Evolutionary conservation across 371 early-diverging fungal genomes (phyloP).

Genomic region (Blastocladiella emersonii): DNA sequence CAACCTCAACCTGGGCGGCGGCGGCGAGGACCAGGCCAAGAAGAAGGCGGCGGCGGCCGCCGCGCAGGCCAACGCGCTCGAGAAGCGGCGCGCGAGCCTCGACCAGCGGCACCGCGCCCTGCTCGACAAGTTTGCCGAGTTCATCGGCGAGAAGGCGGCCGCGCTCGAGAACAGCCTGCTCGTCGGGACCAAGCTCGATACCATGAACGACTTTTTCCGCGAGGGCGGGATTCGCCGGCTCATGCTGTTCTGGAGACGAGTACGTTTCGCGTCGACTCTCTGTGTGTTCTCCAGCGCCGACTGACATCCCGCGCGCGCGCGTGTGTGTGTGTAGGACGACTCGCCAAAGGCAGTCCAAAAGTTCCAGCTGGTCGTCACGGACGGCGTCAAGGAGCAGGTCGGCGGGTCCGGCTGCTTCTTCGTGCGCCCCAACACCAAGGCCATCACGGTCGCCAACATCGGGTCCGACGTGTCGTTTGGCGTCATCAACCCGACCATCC

Average conservation of each 20-base stretch:
- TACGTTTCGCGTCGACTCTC: background rate
- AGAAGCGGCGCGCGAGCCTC: conserved; percentile 33
- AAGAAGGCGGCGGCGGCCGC: conserved; percentile 3
- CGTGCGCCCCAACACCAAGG: conserved; percentile 30
- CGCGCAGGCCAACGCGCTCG: conserved; percentile 11
- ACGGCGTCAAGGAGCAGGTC: conserved; percentile 25
- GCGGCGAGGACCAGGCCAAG: conserved; percentile 5
- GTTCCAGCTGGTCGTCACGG: conserved; percentile 28
- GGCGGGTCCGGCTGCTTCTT: conserved; percentile 36
- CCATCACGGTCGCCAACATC: conserved; percentile 31
- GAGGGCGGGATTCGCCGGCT: conserved; percentile 31
- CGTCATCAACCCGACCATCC: conserved; percentile 22
- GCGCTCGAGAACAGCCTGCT: conserved; percentile 33
- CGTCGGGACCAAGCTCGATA: conserved; percentile 33
- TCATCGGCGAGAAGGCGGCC: conserved; percentile 31
- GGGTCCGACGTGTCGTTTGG: conserved; percentile 33
- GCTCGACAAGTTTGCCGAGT: conserved; percentile 32
- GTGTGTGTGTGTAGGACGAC: conserved; percentile 3
- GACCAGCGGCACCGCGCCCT: conserved; percentile 36
- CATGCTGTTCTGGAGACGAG: conserved; percentile 42
- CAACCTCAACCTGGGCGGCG: conserved; percentile 3
- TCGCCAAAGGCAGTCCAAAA: conserved; percentile 1
- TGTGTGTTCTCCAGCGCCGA: background rate
- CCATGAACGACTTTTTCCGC: conserved; percentile 38
- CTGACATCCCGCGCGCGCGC: no score